A percentile compares a stretch with the other conserved stretches of the same genome.
Conservation (phyloP, 148 eudicot species). For the Chenopodium album region DNA sequence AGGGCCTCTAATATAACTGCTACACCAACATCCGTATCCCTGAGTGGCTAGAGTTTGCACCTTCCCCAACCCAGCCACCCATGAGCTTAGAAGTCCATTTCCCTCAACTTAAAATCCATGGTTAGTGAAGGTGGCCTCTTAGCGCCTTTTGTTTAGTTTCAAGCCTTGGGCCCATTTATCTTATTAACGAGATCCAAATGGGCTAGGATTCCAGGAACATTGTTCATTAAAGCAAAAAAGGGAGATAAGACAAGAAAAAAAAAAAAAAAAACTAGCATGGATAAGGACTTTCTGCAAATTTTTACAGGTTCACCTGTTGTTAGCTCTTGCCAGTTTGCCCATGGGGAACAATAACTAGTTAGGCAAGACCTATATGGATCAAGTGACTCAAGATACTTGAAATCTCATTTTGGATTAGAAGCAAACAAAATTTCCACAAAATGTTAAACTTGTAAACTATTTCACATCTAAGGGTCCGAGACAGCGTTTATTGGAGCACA, state of each 20-base stretch:
- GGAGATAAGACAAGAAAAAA: background rate
- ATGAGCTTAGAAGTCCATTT: background rate
- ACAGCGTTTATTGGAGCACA: background rate
- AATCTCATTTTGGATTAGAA: background rate
- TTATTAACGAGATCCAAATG: background rate
- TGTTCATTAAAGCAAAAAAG: background rate
- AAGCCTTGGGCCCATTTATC: background rate
- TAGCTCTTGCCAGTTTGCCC: background rate
- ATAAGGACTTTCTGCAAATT: background rate
- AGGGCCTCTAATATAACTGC: too few species aligned
- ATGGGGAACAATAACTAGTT: background rate
- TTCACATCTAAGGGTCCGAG: background rate
- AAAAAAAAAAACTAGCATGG: background rate
- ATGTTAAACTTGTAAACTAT: background rate
- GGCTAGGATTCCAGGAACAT: background rate
- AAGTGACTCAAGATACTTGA: background rate
- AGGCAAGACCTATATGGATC: background rate
- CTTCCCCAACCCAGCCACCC: background rate
- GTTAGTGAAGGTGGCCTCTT: background rate
- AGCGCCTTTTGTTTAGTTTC: background rate
- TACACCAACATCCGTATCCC: background rate
- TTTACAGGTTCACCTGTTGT: background rate
- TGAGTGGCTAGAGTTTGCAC: background rate
- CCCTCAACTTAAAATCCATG: background rate
- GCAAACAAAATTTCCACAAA: background rate